Evolutionary conservation across 2,329 filamentous ascomycete genomes (phyloP).

Genomic region (Coleophoma cylindrospora): DNA sequence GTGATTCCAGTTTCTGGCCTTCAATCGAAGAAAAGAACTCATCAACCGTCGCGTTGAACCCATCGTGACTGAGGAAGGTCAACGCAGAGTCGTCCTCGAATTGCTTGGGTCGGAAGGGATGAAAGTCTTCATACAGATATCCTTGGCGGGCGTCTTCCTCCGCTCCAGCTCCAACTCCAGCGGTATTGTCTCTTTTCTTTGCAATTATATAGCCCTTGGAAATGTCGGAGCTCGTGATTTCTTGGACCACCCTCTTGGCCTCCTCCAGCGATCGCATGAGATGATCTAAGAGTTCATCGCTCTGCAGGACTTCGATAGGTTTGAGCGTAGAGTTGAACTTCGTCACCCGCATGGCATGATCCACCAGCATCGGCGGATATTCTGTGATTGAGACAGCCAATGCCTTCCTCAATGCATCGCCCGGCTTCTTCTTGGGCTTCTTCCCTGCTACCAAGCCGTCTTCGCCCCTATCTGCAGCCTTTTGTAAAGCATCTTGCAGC

Average conservation of each 20-base stretch:
- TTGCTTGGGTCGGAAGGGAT: constrained; percentile 83
- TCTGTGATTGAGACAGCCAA: constrained; percentile 83
- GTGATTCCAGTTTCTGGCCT: constrained; percentile 84
- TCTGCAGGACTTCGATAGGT: constrained; percentile 64
- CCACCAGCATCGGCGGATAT: constrained; percentile 79
- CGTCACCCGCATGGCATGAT: constrained; percentile 71
- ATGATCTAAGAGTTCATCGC: constrained; percentile 57
- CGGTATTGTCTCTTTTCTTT: constrained; percentile 42
- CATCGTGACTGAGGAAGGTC: constrained; percentile 70
- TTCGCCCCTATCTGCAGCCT: constrained; percentile 55
- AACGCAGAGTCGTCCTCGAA: constrained; percentile 63
- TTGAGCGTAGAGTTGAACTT: constrained; percentile 65
- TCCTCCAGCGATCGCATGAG: constrained; percentile 65
- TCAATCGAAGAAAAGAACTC: constrained; percentile 97
- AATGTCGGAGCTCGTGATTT: constrained; percentile 59
- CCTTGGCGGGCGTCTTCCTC: constrained; percentile 29
- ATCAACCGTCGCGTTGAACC: constrained; percentile 90
- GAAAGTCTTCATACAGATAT: constrained; percentile 88
- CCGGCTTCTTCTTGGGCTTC: constrained; percentile 67
- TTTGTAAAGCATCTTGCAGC: constrained; percentile 63
- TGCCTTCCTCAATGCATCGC: constrained; percentile 72
- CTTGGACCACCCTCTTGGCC: constrained; percentile 64
- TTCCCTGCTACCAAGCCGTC: constrained; percentile 48
- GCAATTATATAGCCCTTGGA: constrained; percentile 87
- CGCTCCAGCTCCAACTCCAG: constrained; percentile 24